Percentiles rank a stretch among this genome's conserved stretches.
Evolutionary conservation across 192 early-diverging fungal genomes (phyloP).

Genomic region (Paraglomus brasilianum): DNA sequence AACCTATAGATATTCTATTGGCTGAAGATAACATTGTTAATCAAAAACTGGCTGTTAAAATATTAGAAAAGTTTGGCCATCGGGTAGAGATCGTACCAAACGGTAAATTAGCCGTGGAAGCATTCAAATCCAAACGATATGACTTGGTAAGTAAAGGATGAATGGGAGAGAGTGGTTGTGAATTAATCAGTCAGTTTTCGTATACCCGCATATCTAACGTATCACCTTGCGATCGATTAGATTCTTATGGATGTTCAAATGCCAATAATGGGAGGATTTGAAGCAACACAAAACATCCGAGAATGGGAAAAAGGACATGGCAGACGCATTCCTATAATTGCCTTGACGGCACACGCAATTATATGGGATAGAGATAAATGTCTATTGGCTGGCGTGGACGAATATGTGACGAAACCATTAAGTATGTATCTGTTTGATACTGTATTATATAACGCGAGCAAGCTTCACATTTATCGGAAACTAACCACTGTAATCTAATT

Average conservation of each 20-base stretch:
- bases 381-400: conserved; percentile 80
- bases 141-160: conserved; percentile 38
- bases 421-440: conserved; percentile 17
- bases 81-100: conserved; percentile 75
- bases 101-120: conserved; percentile 77
- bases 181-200: too few relatives aligned
- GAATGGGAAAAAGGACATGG: conserved; percentile 54
- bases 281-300: conserved; percentile 79
- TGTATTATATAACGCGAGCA: neutral
- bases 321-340: conserved; percentile 74
- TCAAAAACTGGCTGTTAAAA: conserved; percentile 75
- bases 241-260: conserved; percentile 91
- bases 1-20: conserved; percentile 72
- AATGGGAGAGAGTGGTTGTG: too few relatives aligned
- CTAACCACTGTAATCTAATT: neutral
- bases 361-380: conserved; percentile 87
- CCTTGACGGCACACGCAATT: conserved; percentile 89
- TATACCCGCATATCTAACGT: too few relatives aligned
- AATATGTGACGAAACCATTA: conserved; percentile 69
- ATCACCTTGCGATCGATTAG: conserved; percentile 33
- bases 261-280: conserved; percentile 89
- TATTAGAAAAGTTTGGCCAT: conserved; percentile 75
- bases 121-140: conserved; percentile 57
- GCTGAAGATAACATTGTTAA: conserved; percentile 89
- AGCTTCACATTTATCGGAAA: neutral